Evolutionary conservation across 495 filamentous ascomycete genomes (phyloP), one percentile per base, ranked within the genome.

Genomic region (Penicillium malachiteum): DNA sequence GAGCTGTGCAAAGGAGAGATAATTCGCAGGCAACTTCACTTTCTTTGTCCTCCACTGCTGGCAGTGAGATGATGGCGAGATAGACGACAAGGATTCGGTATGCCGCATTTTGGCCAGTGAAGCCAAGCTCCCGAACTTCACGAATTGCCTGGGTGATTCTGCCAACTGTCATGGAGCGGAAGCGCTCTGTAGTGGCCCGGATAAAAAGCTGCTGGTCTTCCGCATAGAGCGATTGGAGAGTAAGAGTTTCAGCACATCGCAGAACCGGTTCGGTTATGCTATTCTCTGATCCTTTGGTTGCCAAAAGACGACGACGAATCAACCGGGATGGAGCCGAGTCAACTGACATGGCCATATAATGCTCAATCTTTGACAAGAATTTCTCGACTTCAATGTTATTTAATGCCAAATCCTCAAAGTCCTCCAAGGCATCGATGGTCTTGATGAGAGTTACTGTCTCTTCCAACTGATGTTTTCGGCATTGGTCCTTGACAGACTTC

Each of bases 121-220:
- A 68, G 7, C 72, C 71, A 10, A 72, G 53, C 9, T 65, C 56
- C 8, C 67, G 69, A 18, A 78, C 54, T 14, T 74, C 69, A 39
- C 58, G 55, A 18, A 78, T 70, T 16, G 67, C 63, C 35, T 64
- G 63, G 31, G 54, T 64, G 31, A 73, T 48, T 26, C 52, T 50
- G 3, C 70, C 65, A 34, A 53, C 33, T 13, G 69, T 17, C 71
- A 78, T 72, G 13, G 62, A 58, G 21, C 63, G 66, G 56, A 78
- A 75, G 39, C 66, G 64, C 16, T 69, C 70, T 13, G 62, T 71
- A 5, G 69, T 74, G n/a, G 66, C 65, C 13, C 63, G 68, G 39
- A 76, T 72, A 26, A 77, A 77, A 0, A 72, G 64, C 33, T 71
- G 72, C 57, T 76, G 74, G 51, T 77, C 71, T 18, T 75, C 72